Evolutionary conservation across 495 filamentous ascomycete genomes (phyloP).

Genomic region (Filosporella fistucella): DNA sequence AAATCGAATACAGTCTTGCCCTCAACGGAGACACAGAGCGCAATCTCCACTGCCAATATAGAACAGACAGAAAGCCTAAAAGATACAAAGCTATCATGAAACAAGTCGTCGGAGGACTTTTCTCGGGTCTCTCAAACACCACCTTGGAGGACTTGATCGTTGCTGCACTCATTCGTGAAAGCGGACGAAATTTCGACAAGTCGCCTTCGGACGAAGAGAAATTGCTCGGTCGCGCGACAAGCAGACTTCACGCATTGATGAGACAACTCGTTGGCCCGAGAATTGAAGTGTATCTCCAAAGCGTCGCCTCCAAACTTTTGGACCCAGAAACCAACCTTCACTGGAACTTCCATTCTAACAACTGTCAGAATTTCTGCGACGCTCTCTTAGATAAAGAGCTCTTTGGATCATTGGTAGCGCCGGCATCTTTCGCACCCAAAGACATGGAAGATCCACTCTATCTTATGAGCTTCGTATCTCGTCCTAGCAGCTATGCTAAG

Average conservation of each 20-base stretch:
- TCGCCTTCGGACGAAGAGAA: neutral
- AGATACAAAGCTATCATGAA: constrained; percentile 37
- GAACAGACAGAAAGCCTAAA: neutral
- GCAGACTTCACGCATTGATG: neutral
- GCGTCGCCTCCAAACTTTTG: constrained; percentile 25
- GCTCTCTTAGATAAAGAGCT: constrained; percentile 26
- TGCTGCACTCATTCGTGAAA: constrained; percentile 8
- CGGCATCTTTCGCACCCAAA: neutral
- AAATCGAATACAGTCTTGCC: constrained; percentile 14
- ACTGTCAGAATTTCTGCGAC: constrained; percentile 32
- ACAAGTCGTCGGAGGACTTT: constrained; percentile 35
- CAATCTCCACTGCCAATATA: constrained; percentile 14
- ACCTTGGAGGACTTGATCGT: constrained; percentile 25
- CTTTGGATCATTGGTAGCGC: constrained; percentile 28
- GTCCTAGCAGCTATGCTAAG: constrained; percentile 8
- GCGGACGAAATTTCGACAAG: neutral
- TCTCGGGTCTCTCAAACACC: constrained; percentile 25
- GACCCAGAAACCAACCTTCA: constrained; percentile 12
- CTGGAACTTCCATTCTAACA: constrained; percentile 19
- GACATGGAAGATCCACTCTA: constrained; percentile 21
- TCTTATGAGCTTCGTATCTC: constrained; percentile 36
- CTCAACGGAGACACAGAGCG: constrained; percentile 11
- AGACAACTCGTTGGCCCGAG: constrained; percentile 8
- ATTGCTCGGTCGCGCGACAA: neutral
- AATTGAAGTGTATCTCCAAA: constrained; percentile 23